A percentile compares a stretch with the other conserved stretches of the same genome.
phyloP scores from a whole-genome alignment of 805 yeast species.

The Lipomyces orientalis region DNA sequence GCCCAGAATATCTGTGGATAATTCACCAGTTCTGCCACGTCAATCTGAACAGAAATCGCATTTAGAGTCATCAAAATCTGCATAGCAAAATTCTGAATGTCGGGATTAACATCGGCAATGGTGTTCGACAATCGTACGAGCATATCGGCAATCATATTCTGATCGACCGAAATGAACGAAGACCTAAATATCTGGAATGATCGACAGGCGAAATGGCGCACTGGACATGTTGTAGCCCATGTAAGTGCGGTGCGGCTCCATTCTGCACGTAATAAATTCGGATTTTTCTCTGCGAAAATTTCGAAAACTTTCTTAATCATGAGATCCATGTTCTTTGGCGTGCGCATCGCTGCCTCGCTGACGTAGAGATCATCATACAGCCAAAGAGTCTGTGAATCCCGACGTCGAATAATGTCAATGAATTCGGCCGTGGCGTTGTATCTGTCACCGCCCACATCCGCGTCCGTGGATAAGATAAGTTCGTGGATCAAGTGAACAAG shows the following conservation, averaged over 20 bases:
- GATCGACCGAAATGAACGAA: slow-evolving; percentile 78
- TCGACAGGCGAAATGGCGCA: slow-evolving; percentile 93
- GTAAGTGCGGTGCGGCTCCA: slow-evolving; percentile 84
- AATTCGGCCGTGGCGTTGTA: slow-evolving; percentile 53
- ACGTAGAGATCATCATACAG: slow-evolving; percentile 81
- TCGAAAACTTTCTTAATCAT: slow-evolving; percentile 67
- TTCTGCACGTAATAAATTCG: slow-evolving; percentile 69
- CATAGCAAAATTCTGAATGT: slow-evolving; percentile 96
- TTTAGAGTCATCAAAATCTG: slow-evolving; percentile 95
- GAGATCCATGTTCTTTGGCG: slow-evolving; percentile 84
- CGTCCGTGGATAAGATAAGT: slow-evolving; percentile 57
- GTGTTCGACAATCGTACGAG: slow-evolving; percentile 91
- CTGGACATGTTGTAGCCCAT: slow-evolving; percentile 99
- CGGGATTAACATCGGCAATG: slow-evolving; percentile 83
- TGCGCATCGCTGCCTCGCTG: slow-evolving; percentile 77
- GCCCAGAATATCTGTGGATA: slow-evolving; percentile 97
- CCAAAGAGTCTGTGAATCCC: slow-evolving; percentile 69
- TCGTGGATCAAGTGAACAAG: slow-evolving; percentile 74
- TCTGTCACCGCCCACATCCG: slow-evolving; percentile 43
- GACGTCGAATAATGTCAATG: slow-evolving; percentile 61
- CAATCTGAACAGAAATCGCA: slow-evolving; percentile 86
- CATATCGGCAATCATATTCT: slow-evolving; percentile 90
- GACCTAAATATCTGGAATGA: slow-evolving; percentile 93
- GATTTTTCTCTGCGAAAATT: slow-evolving; percentile 54
- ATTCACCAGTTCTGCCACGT: slow-evolving; percentile 75